These are phyloP conservation scores for Solanum neorickii DNA, from an alignment of 257 asterid species.

Conservation along the genomic window DNA sequence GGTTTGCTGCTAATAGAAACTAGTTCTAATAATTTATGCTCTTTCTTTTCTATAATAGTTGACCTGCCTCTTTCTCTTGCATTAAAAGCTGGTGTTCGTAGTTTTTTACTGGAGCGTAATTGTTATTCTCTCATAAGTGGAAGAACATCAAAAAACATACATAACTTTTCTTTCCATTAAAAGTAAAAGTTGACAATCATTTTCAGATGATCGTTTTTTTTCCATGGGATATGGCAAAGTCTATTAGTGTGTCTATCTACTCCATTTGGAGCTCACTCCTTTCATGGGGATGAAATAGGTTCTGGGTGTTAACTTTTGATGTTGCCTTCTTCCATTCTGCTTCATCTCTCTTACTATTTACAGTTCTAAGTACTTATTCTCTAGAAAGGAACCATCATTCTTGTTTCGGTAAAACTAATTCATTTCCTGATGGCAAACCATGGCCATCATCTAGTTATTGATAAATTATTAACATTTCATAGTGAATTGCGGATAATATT, in stretches of 20 bases:
- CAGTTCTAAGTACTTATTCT: not conserved
- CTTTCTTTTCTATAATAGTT: not conserved
- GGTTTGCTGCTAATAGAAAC: slow-evolving; percentile 29
- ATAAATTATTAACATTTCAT: not conserved
- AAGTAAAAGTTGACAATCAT: not conserved
- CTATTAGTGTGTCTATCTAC: not conserved
- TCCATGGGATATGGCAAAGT: not conserved
- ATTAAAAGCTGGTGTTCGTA: not conserved
- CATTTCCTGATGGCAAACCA: not conserved
- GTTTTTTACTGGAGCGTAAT: not conserved
- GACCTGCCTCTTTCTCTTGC: not conserved
- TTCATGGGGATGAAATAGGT: not conserved
- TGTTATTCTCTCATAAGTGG: not conserved
- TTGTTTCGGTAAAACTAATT: not conserved
- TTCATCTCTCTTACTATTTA: not conserved
- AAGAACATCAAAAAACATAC: not conserved
- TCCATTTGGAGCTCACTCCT: not conserved
- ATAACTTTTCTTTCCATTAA: not conserved
- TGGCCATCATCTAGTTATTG: not conserved
- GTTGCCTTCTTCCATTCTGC: not conserved
- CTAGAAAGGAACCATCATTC: not conserved
- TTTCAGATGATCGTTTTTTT: not conserved
- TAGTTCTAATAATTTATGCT: not conserved
- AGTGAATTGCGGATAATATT: not conserved
- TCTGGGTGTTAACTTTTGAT: not conserved